phyloP scores from a whole-genome alignment of 441 rosid genomes.

The Pelargonium myrrhifolium region DNA sequence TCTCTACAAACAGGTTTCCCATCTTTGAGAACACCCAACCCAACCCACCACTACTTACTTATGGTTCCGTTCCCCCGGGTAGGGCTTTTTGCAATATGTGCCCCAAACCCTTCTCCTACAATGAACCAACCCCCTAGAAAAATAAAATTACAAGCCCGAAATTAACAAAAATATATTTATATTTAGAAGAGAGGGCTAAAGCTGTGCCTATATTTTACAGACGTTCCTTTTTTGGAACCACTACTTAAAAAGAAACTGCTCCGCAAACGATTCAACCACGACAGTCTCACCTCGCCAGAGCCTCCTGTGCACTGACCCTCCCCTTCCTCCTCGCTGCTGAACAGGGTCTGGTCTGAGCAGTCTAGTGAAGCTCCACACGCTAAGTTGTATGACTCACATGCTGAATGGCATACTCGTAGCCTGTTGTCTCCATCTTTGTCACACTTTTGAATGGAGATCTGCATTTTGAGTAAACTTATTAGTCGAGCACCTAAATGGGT shows the following conservation, averaged over 20 bases:
- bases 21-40: not conserved
- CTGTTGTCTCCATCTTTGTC: constrained; percentile 89
- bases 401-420: constrained; percentile 91
- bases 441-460: constrained; percentile 98
- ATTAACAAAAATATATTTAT: not conserved
- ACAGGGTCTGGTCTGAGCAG: constrained; percentile 92
- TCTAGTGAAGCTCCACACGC: constrained; percentile 96
- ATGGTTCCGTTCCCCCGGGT: not conserved
- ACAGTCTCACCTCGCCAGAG: constrained; percentile 43
- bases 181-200: constrained; percentile 14
- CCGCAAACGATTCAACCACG: constrained; percentile 45
- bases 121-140: constrained; percentile 26
- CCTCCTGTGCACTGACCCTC: constrained; percentile 94
- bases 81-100: constrained; percentile 10
- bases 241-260: constrained; percentile 40
- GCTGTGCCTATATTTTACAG: constrained; percentile 58
- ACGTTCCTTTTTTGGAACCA: constrained; percentile 28
- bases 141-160: constrained; percentile 25
- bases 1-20: constrained; percentile 4
- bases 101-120: constrained; percentile 36
- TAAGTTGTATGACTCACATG: constrained; percentile 78
- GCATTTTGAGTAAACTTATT: constrained; percentile 1
- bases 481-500: not conserved
- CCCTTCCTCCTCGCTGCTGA: constrained; percentile 67
- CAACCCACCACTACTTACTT: not conserved